Evolutionary conservation across 768 basidiomycete genomes (phyloP).

Genomic region (Gautieria morchelliformis): DNA sequence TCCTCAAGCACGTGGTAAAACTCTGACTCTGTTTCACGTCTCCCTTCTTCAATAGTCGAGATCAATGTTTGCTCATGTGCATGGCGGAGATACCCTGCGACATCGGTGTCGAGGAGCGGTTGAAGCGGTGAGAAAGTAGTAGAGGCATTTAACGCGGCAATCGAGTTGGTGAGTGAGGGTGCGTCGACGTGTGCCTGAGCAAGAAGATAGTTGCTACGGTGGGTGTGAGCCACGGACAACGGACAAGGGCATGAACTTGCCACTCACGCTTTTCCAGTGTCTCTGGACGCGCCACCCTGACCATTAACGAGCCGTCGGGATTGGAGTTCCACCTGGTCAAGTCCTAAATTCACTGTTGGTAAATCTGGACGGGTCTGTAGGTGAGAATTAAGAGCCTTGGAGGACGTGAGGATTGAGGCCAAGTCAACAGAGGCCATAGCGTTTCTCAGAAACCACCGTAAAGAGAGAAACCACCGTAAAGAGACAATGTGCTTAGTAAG

Average conservation of each 20-base stretch:
- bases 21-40: conserved; percentile 74
- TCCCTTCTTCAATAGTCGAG: conserved; percentile 84
- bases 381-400: conserved; percentile 61
- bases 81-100: conserved; percentile 88
- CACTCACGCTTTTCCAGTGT: conserved; percentile 66
- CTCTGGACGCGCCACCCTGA: conserved; percentile 49
- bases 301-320: conserved; percentile 75
- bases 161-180: conserved; percentile 73
- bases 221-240: conserved; percentile 9
- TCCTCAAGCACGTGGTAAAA: conserved; percentile 78
- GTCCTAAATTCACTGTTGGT: conserved; percentile 78
- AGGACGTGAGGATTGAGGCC: conserved; percentile 15
- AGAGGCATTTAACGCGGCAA: conserved; percentile 72
- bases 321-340: conserved; percentile 93
- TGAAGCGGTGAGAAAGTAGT: conserved; percentile 85
- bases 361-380: conserved; percentile 63
- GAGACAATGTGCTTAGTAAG: neutral
- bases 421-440: conserved; percentile 14
- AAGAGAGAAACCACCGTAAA: neutral
- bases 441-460: neutral
- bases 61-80: conserved; percentile 93
- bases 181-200: conserved; percentile 93
- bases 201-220: conserved; percentile 73
- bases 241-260: neutral
- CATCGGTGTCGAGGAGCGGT: conserved; percentile 88